Conservation (phyloP, 2,329 filamentous ascomycete genomes). For the Penicillium thymicola region DNA sequence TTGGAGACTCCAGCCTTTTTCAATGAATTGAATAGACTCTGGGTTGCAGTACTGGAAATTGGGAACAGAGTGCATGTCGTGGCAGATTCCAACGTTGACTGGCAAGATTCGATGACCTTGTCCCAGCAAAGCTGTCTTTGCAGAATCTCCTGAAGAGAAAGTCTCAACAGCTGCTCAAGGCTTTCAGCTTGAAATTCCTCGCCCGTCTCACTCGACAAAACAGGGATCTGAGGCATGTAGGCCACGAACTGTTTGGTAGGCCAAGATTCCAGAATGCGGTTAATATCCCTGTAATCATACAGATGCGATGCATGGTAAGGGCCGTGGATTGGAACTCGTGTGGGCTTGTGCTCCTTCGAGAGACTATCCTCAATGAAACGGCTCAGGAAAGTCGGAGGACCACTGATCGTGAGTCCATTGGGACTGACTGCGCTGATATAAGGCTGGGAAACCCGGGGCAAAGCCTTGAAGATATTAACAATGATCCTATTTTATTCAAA, state of each 20-base stretch:
- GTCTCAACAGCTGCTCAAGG: constrained; percentile 32
- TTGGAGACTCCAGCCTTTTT: constrained; percentile 29
- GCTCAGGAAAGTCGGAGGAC: constrained; percentile 53
- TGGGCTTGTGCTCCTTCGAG: constrained; percentile 50
- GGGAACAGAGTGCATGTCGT: constrained; percentile 28
- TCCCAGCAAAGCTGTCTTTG: constrained; percentile 42
- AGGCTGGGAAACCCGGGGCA: constrained; percentile 51
- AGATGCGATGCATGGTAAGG: constrained; percentile 60
- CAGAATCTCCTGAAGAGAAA: constrained; percentile 39
- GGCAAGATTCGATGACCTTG: constrained; percentile 37
- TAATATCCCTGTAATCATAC: constrained; percentile 50
- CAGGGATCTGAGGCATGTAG: constrained; percentile 32
- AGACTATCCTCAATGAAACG: constrained; percentile 51
- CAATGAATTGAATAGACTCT: constrained; percentile 31
- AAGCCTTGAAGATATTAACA: constrained; percentile 30
- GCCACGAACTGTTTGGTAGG: constrained; percentile 27
- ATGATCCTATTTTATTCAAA: not conserved
- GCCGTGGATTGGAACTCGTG: constrained; percentile 55
- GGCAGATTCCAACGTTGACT: constrained; percentile 19
- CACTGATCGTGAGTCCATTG: constrained; percentile 59
- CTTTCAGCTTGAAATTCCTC: constrained; percentile 28
- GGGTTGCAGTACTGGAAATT: constrained; percentile 32
- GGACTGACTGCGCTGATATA: constrained; percentile 60
- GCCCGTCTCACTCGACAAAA: constrained; percentile 41
- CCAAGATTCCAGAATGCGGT: constrained; percentile 47